Evolutionary conservation across 1,284 basidiomycete species (phyloP).

Genomic region (Fomitopsis schrenkii): DNA sequence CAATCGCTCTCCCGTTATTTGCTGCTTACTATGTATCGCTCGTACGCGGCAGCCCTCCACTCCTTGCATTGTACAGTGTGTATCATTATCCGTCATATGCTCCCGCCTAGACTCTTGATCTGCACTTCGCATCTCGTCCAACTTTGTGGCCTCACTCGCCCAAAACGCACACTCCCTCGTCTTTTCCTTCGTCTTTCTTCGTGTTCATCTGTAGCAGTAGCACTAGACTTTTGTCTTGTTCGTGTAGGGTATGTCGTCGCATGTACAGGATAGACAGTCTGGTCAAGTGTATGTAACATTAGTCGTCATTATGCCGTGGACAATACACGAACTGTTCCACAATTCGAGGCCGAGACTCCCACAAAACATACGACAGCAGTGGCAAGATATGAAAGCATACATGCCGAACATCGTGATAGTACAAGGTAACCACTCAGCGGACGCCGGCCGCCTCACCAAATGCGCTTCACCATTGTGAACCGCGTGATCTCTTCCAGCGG

Average conservation of each 20-base stretch:
- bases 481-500: conserved; percentile 83
- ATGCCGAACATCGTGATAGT: neutral
- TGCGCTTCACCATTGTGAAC: conserved; percentile 93
- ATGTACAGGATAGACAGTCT: neutral
- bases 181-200: neutral
- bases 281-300: neutral
- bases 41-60: neutral
- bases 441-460: conserved; percentile 53
- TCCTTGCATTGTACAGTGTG: conserved; percentile 1
- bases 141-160: too few relatives aligned
- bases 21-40: neutral
- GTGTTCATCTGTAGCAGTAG: neutral
- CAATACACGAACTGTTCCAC: neutral
- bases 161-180: neutral
- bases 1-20: neutral
- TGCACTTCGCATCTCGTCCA: neutral
- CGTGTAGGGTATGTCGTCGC: neutral
- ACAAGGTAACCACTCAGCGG: neutral
- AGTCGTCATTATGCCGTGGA: neutral
- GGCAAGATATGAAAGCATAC: neutral
- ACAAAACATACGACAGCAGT: neutral
- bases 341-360: neutral
- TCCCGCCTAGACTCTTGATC: too few relatives aligned
- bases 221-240: neutral
- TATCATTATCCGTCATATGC: neutral